A percentile compares a stretch with the other conserved stretches of the same genome.
Conservation (phyloP, 73 alveolate species). For the Paramecium pentaurelia region DNA sequence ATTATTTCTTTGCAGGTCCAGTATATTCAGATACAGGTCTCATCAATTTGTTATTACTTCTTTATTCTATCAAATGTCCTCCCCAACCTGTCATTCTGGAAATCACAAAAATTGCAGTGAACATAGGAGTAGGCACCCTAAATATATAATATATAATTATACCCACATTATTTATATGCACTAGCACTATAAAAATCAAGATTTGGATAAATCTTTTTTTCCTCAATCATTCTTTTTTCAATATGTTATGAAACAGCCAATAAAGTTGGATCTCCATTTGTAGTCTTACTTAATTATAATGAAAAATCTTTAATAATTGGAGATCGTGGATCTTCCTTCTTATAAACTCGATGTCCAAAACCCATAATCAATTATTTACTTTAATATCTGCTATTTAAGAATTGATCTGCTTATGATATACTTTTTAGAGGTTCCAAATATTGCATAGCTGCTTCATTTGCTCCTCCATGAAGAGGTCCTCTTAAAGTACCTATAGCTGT, state of each 20-base stretch:
- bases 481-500: conserved; percentile 77
- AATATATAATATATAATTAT: background rate
- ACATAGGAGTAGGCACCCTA: conserved; percentile 5
- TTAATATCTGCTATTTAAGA: conserved; percentile 52
- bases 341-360: conserved; percentile 77
- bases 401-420: conserved; percentile 60
- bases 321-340: conserved; percentile 77
- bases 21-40: conserved; percentile 67
- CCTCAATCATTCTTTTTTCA: conserved; percentile 64
- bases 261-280: conserved; percentile 58
- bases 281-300: conserved; percentile 53
- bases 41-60: conserved; percentile 67
- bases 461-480: conserved; percentile 87
- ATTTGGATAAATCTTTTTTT: conserved; percentile 78
- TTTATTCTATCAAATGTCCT: conserved; percentile 72
- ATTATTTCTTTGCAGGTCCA: conserved; percentile 61
- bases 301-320: conserved; percentile 68
- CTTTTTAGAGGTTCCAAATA: conserved; percentile 56
- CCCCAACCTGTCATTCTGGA: conserved; percentile 72
- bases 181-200: conserved; percentile 77
- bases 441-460: conserved; percentile 81
- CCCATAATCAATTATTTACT: conserved; percentile 74
- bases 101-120: conserved; percentile 38
- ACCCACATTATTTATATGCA: conserved; percentile 71
- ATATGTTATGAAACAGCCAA: conserved; percentile 67